A percentile compares a stretch with the other conserved stretches of the same genome.
Conservation (phyloP, 2,329 filamentous ascomycete genomes). For the Cucurbitaria berberidis region DNA sequence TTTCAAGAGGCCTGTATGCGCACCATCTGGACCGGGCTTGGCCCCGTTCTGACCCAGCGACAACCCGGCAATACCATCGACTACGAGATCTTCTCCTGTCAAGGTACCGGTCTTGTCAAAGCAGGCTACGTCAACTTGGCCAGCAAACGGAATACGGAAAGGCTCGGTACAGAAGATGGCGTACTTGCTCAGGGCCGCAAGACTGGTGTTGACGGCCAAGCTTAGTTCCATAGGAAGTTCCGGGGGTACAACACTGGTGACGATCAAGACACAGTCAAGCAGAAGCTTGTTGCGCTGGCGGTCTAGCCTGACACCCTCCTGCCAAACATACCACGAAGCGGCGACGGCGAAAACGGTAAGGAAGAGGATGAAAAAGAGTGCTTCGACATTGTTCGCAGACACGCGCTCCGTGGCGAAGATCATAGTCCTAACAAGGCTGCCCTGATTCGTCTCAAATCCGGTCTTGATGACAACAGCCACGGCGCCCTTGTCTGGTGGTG, state of each 20-base stretch:
- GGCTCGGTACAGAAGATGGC: slow-evolving; percentile 99
- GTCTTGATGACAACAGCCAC: slow-evolving; percentile 96
- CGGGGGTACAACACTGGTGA: slow-evolving; percentile 97
- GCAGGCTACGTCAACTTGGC: slow-evolving; percentile 93
- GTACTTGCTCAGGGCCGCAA: slow-evolving; percentile 91
- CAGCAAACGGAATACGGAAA: slow-evolving; percentile 96
- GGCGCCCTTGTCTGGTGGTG: slow-evolving; percentile 91
- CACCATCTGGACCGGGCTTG: slow-evolving; percentile 76
- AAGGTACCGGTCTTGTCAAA: slow-evolving; percentile 99
- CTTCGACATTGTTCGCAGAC: slow-evolving; percentile 97
- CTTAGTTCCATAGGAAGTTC: slow-evolving; percentile 98
- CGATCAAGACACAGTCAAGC: slow-evolving; percentile 94
- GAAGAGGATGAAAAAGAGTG: slow-evolving; percentile 97
- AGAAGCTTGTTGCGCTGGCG: slow-evolving; percentile 97
- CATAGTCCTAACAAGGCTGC: slow-evolving; percentile 97
- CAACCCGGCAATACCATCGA: slow-evolving; percentile 93
- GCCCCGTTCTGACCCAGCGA: slow-evolving; percentile 72
- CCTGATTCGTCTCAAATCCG: slow-evolving; percentile 97
- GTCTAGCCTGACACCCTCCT: slow-evolving; percentile 91
- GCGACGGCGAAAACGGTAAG: slow-evolving; percentile 94
- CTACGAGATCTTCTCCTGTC: slow-evolving; percentile 94
- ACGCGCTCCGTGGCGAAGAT: slow-evolving; percentile 99
- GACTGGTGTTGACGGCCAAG: slow-evolving; percentile 94
- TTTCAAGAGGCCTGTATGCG: slow-evolving; percentile 77
- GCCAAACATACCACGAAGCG: slow-evolving; percentile 99